Percentiles rank a stretch among this genome's conserved stretches.
Conservation (phyloP, 2,329 filamentous ascomycete species). For the Alternaria tenuissima region DNA sequence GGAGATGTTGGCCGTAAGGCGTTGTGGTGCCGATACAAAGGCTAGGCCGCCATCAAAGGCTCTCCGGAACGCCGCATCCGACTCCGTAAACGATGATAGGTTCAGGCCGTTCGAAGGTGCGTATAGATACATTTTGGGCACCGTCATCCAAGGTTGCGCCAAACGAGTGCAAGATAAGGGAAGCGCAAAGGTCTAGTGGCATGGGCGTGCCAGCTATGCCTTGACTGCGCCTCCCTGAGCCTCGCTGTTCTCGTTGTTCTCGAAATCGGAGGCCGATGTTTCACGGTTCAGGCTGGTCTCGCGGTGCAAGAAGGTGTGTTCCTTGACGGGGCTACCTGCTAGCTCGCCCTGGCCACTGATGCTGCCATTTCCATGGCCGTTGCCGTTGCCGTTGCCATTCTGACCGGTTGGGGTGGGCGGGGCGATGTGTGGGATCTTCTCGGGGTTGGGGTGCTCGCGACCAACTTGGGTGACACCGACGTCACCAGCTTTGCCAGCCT, state of each 20-base stretch:
- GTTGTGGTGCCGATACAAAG: constrained; percentile 7
- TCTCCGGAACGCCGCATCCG: constrained; percentile 29
- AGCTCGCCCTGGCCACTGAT: constrained; percentile 50
- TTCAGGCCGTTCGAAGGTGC: constrained; percentile 24
- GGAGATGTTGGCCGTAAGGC: constrained; percentile 14
- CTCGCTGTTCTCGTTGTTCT: constrained; percentile 42
- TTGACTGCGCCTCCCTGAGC: constrained; percentile 27
- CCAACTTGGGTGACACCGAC: constrained; percentile 93
- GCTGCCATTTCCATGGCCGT: constrained; percentile 36
- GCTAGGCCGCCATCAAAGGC: constrained; percentile 8
- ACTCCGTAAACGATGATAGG: constrained; percentile 20
- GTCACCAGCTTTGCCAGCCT: constrained; percentile 94
- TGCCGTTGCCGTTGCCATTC: constrained; percentile 40
- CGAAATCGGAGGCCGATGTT: constrained; percentile 74
- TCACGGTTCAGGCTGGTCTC: constrained; percentile 80
- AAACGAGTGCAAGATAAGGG: constrained; percentile 8
- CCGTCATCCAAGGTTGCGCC: constrained; percentile 14
- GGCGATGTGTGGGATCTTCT: constrained; percentile 91
- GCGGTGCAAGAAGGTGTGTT: constrained; percentile 84
- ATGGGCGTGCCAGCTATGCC: constrained; percentile 21
- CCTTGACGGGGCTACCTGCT: constrained; percentile 84
- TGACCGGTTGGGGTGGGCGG: constrained; percentile 64
- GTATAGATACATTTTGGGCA: constrained; percentile 30
- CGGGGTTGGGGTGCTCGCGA: constrained; percentile 90
- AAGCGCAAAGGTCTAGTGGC: constrained; percentile 9